Evolutionary conservation across 768 basidiomycete species (phyloP).

Genomic region (Russula lepida): DNA sequence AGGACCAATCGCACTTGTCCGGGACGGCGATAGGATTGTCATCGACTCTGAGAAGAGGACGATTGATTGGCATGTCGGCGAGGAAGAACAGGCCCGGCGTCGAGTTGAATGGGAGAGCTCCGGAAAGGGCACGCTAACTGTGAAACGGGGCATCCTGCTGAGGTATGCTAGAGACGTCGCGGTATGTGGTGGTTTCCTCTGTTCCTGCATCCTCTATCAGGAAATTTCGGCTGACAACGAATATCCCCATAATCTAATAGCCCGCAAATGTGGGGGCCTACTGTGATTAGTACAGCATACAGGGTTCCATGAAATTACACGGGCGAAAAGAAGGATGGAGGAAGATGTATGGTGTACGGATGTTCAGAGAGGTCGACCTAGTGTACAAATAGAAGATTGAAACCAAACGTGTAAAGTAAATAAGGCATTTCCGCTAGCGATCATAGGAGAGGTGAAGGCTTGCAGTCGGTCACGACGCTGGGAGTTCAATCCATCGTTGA

Average conservation of each 20-base stretch:
- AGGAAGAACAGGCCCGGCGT: constrained; percentile 54
- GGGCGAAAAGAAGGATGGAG: neutral
- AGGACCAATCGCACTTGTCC: constrained; percentile 80
- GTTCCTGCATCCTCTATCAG: neutral
- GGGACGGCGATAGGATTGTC: constrained; percentile 71
- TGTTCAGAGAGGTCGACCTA: neutral
- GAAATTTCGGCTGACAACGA: neutral
- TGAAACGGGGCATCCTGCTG: constrained; percentile 64
- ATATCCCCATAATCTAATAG: constrained; percentile 32
- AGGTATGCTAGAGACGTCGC: constrained; percentile 83
- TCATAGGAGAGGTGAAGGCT: neutral
- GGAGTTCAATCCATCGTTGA: neutral
- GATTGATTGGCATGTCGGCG: constrained; percentile 67
- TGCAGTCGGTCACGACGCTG: neutral
- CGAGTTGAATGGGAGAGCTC: constrained; percentile 62
- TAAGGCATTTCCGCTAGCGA: neutral
- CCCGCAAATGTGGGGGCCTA: constrained; percentile 78
- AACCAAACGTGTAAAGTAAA: neutral
- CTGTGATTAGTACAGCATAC: constrained; percentile 44
- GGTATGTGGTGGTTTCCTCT: constrained; percentile 34
- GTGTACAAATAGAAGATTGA: neutral
- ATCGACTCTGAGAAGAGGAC: constrained; percentile 59
- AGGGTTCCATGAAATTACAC: neutral
- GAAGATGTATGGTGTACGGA: neutral
- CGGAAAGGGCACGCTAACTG: constrained; percentile 53